Conservation (phyloP, 805 yeast species). For the Yamadazyma ubonensis region DNA sequence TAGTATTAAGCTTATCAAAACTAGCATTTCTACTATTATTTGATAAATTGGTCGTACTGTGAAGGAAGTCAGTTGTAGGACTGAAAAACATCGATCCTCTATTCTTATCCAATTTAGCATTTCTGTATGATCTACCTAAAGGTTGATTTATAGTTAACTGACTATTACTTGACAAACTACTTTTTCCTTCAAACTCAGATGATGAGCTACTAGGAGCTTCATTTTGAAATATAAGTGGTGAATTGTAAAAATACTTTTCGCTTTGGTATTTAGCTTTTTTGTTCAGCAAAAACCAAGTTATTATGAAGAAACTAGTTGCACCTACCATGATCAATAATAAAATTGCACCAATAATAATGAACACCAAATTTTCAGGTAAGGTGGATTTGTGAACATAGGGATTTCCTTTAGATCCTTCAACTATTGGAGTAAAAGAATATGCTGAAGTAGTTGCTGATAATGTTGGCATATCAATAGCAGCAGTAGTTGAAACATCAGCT, state of each 20-base stretch:
- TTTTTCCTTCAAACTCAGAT: conserved; percentile 24
- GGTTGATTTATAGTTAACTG: conserved; percentile 15
- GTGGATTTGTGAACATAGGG: conserved; percentile 30
- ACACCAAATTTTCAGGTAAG: conserved; percentile 39
- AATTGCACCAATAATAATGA: conserved; percentile 42
- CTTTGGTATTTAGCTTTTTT: conserved; percentile 29
- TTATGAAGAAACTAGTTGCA: conserved; percentile 21
- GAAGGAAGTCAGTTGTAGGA: conserved; percentile 34
- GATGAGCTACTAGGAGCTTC: conserved; percentile 9
- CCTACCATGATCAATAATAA: conserved; percentile 22
- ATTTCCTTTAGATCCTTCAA: conserved; percentile 17
- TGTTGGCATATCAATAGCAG: conserved; percentile 4
- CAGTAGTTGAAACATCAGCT: conserved; percentile 3
- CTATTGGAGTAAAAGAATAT: conserved; percentile 14
- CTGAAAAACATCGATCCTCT: conserved; percentile 52
- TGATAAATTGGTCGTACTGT: neutral
- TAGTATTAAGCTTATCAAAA: conserved; percentile 2
- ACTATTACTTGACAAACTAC: conserved; percentile 12
- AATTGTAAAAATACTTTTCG: conserved; percentile 28
- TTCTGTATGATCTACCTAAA: conserved; percentile 29
- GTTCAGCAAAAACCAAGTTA: conserved; percentile 23
- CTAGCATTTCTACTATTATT: conserved; percentile 1
- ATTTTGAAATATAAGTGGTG: conserved; percentile 7
- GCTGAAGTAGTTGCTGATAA: conserved; percentile 10
- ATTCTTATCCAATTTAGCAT: conserved; percentile 22